These are phyloP conservation scores for Populus nigra DNA, from an alignment of 345 rosid genomes.

Conservation along the genomic window DNA sequence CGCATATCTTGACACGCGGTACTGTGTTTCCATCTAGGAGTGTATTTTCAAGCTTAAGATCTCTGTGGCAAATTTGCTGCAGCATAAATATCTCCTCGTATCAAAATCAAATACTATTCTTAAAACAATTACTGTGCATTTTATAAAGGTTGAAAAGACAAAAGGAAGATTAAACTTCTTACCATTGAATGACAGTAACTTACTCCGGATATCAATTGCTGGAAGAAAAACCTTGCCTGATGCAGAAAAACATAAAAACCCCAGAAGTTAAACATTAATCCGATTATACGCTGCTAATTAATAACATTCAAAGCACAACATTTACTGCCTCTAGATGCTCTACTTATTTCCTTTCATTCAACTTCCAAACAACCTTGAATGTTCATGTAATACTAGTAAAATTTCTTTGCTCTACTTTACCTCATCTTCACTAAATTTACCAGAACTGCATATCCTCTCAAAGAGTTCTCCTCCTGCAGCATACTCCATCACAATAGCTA, in stretches of 20 bases:
- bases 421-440: slow-evolving; percentile 96
- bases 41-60: slow-evolving; percentile 90
- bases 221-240: slow-evolving; percentile 87
- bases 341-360: background rate
- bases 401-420: slow-evolving; percentile 21
- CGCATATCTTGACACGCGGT: slow-evolving; percentile 84
- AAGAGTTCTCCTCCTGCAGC: slow-evolving; percentile 95
- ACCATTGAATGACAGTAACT: slow-evolving; percentile 92
- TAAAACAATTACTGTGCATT: background rate
- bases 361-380: background rate
- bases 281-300: background rate
- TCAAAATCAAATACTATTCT: background rate
- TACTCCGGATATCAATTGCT: slow-evolving; percentile 89
- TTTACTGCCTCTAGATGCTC: background rate
- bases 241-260: slow-evolving; percentile 7
- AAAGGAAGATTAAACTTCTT: slow-evolving; percentile 13
- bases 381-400: background rate
- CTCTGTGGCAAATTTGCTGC: slow-evolving; percentile 90
- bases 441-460: slow-evolving; percentile 79
- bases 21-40: slow-evolving; percentile 72
- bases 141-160: background rate
- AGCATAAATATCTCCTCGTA: slow-evolving; percentile 5
- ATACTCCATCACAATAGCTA: slow-evolving; percentile 88
- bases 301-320: background rate
- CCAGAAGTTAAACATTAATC: background rate